phyloP scores from a whole-genome alignment of 202 grass and related monocot genomes.

The Eragrostis tef region DNA sequence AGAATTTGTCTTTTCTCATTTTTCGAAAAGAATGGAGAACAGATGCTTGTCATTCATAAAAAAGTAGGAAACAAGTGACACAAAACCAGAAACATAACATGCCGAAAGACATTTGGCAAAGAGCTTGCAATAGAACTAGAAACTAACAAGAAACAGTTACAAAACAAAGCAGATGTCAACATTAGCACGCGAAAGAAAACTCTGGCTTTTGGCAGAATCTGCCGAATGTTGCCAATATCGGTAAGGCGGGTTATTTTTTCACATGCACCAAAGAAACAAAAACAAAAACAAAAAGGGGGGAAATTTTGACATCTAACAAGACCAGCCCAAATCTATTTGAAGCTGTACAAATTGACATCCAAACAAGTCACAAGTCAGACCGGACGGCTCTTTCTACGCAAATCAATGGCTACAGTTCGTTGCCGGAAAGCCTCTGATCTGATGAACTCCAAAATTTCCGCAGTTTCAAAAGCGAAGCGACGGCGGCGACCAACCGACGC shows the following conservation, averaged over 20 bases:
- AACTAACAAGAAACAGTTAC: not conserved
- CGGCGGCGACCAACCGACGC: slow-evolving; percentile 6
- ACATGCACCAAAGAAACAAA: not conserved
- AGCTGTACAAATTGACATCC: not conserved
- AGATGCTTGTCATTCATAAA: not conserved
- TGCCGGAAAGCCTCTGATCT: not conserved
- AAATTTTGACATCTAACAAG: not conserved
- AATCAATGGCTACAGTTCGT: not conserved
- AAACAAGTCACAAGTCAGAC: not conserved
- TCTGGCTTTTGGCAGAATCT: not conserved
- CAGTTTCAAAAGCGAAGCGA: slow-evolving; percentile 42
- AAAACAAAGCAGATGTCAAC: not conserved
- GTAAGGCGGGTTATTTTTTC: not conserved
- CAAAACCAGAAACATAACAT: not conserved
- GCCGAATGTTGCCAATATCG: not conserved
- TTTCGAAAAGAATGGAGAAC: not conserved
- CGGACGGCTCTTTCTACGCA: not conserved
- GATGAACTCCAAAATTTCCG: not conserved
- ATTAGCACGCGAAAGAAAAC: not conserved
- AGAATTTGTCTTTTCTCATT: not conserved
- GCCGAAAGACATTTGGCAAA: not conserved
- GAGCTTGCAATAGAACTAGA: not conserved
- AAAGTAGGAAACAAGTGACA: too few relatives aligned
- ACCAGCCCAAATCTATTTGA: not conserved
- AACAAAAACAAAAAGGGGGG: not conserved